phyloP scores from a whole-genome alignment of 2,329 filamentous ascomycete species.

The Aspergillus carbonarius region DNA sequence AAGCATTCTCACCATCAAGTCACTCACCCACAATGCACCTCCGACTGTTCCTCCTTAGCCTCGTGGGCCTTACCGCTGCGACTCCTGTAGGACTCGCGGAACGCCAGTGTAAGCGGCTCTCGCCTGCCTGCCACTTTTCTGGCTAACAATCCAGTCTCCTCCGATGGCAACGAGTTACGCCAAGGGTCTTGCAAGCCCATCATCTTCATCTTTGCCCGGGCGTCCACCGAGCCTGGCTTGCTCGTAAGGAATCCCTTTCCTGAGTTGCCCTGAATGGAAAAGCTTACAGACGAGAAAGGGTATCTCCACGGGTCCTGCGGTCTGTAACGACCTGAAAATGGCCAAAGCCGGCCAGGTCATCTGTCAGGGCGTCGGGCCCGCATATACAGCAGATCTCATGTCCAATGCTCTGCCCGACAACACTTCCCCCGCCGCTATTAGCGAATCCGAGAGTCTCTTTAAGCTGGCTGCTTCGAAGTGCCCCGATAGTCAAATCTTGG shows the following conservation, averaged over 20 bases:
- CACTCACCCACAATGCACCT: neutral
- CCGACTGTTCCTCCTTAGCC: neutral
- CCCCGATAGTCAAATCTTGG: slow-evolving; percentile 45
- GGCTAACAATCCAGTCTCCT: slow-evolving; percentile 13
- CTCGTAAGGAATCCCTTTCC: slow-evolving; percentile 33
- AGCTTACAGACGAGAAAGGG: slow-evolving; percentile 21
- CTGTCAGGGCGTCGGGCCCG: slow-evolving; percentile 47
- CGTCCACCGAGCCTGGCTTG: slow-evolving; percentile 51
- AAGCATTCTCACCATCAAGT: neutral
- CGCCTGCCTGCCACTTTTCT: too few relatives aligned
- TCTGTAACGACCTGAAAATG: slow-evolving; percentile 27
- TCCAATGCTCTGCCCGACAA: slow-evolving; percentile 42
- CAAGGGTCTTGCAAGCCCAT: slow-evolving; percentile 42
- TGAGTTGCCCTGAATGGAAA: neutral
- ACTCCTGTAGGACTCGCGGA: slow-evolving; percentile 11
- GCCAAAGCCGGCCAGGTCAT: slow-evolving; percentile 23
- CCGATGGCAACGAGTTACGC: slow-evolving; percentile 39
- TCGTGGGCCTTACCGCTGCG: slow-evolving; percentile 9
- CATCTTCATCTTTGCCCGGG: slow-evolving; percentile 52
- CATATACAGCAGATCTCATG: slow-evolving; percentile 41
- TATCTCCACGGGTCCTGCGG: slow-evolving; percentile 31
- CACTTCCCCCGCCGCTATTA: slow-evolving; percentile 37
- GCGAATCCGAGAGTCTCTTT: slow-evolving; percentile 45
- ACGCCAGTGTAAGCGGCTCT: slow-evolving; percentile 8
- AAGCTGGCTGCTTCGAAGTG: slow-evolving; percentile 45